Evolutionary conservation across 768 basidiomycete genomes (phyloP).

Genomic region (Pisolithus marmoratus): DNA sequence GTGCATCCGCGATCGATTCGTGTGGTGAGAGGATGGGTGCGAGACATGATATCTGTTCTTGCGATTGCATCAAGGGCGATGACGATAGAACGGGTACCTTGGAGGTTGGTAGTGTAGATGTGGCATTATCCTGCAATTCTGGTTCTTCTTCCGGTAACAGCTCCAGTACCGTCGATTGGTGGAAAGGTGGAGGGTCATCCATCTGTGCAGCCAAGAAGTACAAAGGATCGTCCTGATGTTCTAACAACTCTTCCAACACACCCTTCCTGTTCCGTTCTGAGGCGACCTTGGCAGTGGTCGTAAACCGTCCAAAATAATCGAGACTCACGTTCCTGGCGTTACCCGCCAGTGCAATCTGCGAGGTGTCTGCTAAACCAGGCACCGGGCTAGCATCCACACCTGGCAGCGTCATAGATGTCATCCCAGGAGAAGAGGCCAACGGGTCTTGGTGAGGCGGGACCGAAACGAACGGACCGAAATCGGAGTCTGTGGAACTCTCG

Average conservation of each 20-base stretch:
- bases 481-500: constrained; percentile 35
- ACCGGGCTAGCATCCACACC: background rate
- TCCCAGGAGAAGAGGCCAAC: constrained; percentile 19
- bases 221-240: constrained; percentile 66
- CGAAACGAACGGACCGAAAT: constrained; percentile 60
- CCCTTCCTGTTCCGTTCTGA: constrained; percentile 46
- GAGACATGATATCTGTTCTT: background rate
- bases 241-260: constrained; percentile 58
- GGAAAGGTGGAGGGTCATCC: background rate
- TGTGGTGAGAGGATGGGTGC: constrained; percentile 31
- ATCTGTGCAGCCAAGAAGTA: constrained; percentile 40
- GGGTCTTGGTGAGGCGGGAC: constrained; percentile 52
- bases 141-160: background rate
- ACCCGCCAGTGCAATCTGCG: background rate
- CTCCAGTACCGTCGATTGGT: background rate
- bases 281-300: constrained; percentile 49
- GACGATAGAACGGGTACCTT: constrained; percentile 8
- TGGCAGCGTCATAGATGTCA: background rate
- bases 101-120: background rate
- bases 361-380: background rate
- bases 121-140: background rate
- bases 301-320: constrained; percentile 58
- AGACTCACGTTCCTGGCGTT: constrained; percentile 24
- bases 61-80: constrained; percentile 16
- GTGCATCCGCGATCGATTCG: constrained; percentile 32